Evolutionary conservation across 1,284 basidiomycete species (phyloP).

Genomic region (Ganoderma multipileum): DNA sequence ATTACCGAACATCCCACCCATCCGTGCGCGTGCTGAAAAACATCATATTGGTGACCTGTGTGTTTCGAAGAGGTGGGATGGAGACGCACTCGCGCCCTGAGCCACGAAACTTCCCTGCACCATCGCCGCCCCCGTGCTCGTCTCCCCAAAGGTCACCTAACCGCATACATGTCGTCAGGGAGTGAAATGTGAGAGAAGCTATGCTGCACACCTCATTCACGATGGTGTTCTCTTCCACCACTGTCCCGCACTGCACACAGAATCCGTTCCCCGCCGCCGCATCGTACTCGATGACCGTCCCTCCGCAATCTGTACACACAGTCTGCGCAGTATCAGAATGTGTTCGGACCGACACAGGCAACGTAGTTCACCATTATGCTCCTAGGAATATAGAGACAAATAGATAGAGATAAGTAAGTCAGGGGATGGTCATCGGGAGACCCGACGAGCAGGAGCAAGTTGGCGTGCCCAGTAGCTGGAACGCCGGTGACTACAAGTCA

Average conservation of each 20-base stretch:
- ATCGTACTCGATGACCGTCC: conserved; percentile 84
- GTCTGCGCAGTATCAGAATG: conserved; percentile 39
- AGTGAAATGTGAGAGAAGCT: background rate
- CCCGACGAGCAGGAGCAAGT: background rate
- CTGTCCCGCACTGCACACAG: conserved; percentile 86
- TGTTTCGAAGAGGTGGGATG: background rate
- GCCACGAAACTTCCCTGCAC: conserved; percentile 96
- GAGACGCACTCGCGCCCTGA: conserved; percentile 84
- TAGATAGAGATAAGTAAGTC: conserved; percentile 12
- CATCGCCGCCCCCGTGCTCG: conserved; percentile 90
- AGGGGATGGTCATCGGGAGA: background rate
- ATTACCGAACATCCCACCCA: conserved; percentile 82
- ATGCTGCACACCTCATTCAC: conserved; percentile 66
- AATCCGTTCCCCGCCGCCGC: conserved; percentile 83
- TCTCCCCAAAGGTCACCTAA: conserved; percentile 93
- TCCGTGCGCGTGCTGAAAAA: conserved; percentile 75
- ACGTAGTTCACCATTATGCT: background rate
- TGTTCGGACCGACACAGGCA: no score
- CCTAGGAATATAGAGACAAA: background rate
- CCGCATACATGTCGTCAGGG: background rate
- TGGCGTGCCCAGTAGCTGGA: background rate
- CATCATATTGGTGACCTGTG: background rate
- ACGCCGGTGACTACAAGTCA: background rate
- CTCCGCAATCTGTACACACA: conserved; percentile 75
- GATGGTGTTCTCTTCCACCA: conserved; percentile 94